Percentiles rank a stretch among this genome's conserved stretches.
phyloP scores from a whole-genome alignment of 2,329 filamentous ascomycete species.

The Cryphonectria nitschkei region DNA sequence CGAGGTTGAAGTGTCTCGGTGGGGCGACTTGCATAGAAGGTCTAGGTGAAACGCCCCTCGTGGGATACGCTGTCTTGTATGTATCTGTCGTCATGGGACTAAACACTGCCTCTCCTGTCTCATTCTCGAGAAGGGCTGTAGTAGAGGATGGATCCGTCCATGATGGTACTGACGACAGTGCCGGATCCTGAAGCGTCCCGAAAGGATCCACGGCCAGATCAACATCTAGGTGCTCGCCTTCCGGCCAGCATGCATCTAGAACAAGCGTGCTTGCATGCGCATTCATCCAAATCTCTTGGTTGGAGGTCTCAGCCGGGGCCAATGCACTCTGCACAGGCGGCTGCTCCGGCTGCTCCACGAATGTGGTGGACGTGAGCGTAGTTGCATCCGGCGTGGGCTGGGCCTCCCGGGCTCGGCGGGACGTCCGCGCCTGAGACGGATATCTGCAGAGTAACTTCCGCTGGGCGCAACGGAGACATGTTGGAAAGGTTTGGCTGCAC shows the following conservation, averaged over 20 bases:
- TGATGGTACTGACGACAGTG: not conserved
- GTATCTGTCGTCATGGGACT: no score
- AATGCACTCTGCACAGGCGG: not conserved
- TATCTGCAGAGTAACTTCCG: constrained; percentile 54
- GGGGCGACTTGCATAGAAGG: not conserved
- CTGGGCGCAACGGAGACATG: constrained; percentile 56
- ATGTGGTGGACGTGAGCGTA: not conserved
- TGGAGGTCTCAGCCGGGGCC: no score
- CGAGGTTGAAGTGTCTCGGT: constrained; percentile 10
- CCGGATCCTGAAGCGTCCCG: not conserved
- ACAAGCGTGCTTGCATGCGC: not conserved
- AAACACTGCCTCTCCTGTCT: not conserved
- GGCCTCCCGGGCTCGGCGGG: not conserved
- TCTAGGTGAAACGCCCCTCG: not conserved
- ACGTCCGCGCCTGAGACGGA: constrained; percentile 37
- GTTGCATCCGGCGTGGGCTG: not conserved
- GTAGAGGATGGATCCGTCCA: not conserved
- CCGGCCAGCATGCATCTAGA: not conserved
- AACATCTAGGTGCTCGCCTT: not conserved
- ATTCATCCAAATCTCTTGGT: not conserved
- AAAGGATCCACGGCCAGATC: not conserved
- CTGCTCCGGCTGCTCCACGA: not conserved
- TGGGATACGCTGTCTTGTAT: not conserved
- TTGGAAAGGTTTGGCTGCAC: constrained; percentile 56
- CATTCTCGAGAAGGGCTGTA: not conserved